Conservation (phyloP, 192 early-diverging fungal genomes). For the Backusella luteola region DNA sequence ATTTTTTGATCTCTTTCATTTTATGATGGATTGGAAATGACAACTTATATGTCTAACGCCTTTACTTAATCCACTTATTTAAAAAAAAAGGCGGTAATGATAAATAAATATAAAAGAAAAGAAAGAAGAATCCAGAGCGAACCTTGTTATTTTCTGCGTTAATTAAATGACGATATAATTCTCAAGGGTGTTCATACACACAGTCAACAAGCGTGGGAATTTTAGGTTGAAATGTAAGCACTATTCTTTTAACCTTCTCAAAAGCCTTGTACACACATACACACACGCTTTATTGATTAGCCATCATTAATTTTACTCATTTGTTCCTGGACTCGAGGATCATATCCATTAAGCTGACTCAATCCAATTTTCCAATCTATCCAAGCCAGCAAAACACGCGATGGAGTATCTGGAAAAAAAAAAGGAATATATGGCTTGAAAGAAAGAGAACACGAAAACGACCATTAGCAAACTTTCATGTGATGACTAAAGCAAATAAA, state of each 20-base stretch:
- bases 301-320: background rate
- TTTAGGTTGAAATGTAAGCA: background rate
- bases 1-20: background rate
- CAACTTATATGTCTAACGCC: background rate
- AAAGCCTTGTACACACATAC: background rate
- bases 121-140: background rate
- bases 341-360: background rate
- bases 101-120: background rate
- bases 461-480: background rate
- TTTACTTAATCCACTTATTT: background rate
- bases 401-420: background rate
- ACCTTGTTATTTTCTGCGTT: background rate
- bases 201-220: background rate
- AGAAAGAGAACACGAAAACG: background rate
- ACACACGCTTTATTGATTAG: background rate
- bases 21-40: background rate
- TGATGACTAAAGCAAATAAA: conserved; percentile 3
- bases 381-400: background rate
- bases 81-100: background rate
- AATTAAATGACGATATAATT: background rate
- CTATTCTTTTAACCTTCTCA: background rate
- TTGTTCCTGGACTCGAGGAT: background rate
- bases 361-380: background rate
- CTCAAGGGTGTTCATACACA: background rate
- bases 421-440: background rate